A percentile compares a stretch with the other conserved stretches of the same genome.
Conservation (phyloP, 2,329 filamentous ascomycete genomes). For the Juglanconis sp. region DNA sequence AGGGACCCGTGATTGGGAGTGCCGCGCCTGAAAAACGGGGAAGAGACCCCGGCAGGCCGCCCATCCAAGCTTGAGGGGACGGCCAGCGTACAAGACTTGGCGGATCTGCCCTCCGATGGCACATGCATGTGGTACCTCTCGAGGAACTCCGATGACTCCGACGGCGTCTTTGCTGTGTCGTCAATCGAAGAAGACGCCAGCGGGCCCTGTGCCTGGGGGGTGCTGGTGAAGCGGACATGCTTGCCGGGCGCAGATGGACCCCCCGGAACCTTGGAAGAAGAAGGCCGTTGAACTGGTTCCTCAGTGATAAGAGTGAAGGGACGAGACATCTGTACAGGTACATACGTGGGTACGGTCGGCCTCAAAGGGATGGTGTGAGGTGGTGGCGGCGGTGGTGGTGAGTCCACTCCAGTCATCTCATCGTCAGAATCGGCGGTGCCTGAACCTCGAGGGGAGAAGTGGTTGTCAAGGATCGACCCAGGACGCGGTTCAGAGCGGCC, state of each 20-base stretch:
- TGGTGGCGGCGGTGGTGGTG: slow-evolving; percentile 6
- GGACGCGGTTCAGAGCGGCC: neutral
- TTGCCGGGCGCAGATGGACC: neutral
- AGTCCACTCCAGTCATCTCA: neutral
- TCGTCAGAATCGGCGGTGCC: neutral
- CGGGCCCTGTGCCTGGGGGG: neutral
- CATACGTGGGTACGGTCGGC: neutral
- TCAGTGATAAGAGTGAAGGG: slow-evolving; percentile 14
- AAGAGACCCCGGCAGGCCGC: neutral
- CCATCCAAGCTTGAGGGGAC: neutral
- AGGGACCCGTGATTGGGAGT: neutral
- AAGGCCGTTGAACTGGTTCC: slow-evolving; percentile 14
- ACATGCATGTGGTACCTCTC: slow-evolving; percentile 27
- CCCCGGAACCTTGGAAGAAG: neutral
- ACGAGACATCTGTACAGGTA: neutral
- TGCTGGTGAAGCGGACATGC: slow-evolving; percentile 11
- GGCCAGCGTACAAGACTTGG: neutral
- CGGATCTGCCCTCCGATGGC: neutral
- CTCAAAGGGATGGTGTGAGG: neutral
- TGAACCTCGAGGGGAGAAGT: slow-evolving; percentile 7
- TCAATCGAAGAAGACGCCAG: neutral
- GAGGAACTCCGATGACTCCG: slow-evolving; percentile 32
- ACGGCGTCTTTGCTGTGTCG: slow-evolving; percentile 4
- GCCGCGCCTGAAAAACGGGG: neutral
- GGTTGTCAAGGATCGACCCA: slow-evolving; percentile 10